A percentile compares a stretch with the other conserved stretches of the same genome.
These are phyloP conservation scores for Pseudogymnoascus sp. DNA, from an alignment of 2,329 filamentous ascomycete genomes.

Conservation along the genomic window DNA sequence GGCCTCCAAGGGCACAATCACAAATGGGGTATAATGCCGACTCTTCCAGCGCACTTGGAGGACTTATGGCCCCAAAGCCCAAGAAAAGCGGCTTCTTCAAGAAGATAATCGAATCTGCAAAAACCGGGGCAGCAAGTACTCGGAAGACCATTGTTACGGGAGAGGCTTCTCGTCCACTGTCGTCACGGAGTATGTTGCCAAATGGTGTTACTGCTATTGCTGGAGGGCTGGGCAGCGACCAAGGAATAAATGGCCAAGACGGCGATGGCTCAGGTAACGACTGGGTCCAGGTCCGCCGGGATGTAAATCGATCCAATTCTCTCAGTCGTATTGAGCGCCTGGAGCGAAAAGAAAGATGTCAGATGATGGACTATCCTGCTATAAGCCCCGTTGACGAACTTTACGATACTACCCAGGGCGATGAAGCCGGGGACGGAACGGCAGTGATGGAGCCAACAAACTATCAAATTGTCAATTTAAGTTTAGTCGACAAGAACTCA, in stretches of 20 bases:
- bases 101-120: constrained; percentile 88
- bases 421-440: constrained; percentile 78
- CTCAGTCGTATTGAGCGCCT: constrained; percentile 78
- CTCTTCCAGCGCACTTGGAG: constrained; percentile 66
- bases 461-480: constrained; percentile 70
- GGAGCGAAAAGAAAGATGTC: constrained; percentile 79
- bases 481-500: constrained; percentile 89
- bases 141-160: constrained; percentile 57
- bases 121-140: constrained; percentile 84
- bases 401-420: constrained; percentile 74
- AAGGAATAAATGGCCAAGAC: constrained; percentile 42
- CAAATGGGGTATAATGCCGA: constrained; percentile 56
- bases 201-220: constrained; percentile 41
- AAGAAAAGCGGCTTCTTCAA: constrained; percentile 90
- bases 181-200: constrained; percentile 20
- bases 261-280: constrained; percentile 49
- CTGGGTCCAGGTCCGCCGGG: constrained; percentile 95
- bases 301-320: constrained; percentile 92
- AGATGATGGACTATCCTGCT: constrained; percentile 87
- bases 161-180: constrained; percentile 33
- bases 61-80: constrained; percentile 64
- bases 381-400: constrained; percentile 86
- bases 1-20: constrained; percentile 46
- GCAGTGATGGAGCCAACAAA: constrained; percentile 76
- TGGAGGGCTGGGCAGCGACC: constrained; percentile 35